phyloP scores from a whole-genome alignment of 2,329 filamentous ascomycete species.

The Calonectria pseudoturangicola region DNA sequence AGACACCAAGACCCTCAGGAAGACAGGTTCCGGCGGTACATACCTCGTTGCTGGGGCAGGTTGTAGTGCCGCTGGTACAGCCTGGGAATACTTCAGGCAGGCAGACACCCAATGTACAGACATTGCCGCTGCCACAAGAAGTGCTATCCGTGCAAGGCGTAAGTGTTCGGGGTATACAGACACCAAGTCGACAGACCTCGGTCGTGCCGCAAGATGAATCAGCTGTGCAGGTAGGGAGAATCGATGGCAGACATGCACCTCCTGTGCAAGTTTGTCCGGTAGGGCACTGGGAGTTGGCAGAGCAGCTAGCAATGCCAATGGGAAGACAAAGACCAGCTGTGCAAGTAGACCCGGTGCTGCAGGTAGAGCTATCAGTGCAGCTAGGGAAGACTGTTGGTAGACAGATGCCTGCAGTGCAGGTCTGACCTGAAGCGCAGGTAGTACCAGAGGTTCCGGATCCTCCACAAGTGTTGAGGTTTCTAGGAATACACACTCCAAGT shows the following conservation, averaged over 20 bases:
- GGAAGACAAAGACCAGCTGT: conserved; percentile 27
- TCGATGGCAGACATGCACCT: conserved; percentile 22
- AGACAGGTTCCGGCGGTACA: conserved; percentile 29
- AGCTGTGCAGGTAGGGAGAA: conserved; percentile 18
- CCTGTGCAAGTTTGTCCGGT: conserved; percentile 13
- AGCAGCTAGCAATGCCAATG: conserved; percentile 6
- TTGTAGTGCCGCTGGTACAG: conserved; percentile 5
- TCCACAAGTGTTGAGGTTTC: conserved; percentile 12
- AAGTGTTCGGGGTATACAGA: conserved; percentile 20
- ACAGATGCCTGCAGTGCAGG: conserved; percentile 30
- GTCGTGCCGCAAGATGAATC: not conserved
- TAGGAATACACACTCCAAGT: conserved; percentile 29
- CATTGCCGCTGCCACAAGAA: conserved; percentile 9
- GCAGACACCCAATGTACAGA: conserved; percentile 30
- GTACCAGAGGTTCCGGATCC: not conserved
- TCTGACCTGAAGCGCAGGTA: not conserved
- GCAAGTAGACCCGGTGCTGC: conserved; percentile 5
- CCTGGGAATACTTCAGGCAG: conserved; percentile 34
- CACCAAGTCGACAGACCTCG: conserved; percentile 26
- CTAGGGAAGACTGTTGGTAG: conserved; percentile 2
- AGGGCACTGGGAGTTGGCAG: conserved; percentile 1
- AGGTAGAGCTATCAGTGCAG: conserved; percentile 7
- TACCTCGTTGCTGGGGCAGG: not conserved
- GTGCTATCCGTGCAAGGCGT: not conserved
- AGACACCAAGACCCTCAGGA: not conserved